Evolutionary conservation across 495 filamentous ascomycete genomes (phyloP), one percentile per base, ranked within the genome.

Genomic region (Talaromyces ruber): DNA sequence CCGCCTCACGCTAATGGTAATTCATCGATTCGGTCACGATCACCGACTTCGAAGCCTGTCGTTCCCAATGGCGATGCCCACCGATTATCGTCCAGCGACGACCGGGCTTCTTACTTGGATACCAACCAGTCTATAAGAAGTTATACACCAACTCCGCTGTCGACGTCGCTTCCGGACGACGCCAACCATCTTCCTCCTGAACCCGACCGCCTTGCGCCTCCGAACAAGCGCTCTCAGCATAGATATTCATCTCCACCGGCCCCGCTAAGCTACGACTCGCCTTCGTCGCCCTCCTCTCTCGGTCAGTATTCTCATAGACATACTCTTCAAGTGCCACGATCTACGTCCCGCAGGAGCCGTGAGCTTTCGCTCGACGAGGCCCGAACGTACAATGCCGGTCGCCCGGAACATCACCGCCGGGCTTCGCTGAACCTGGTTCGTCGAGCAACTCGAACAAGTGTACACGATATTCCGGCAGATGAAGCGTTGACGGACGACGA

Each of bases 401-500:
- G 92, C 0, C 90, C 88, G 0, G 76, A 75, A 8, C 76, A 76
- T 18, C 77, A 83, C 29, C 85, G 93, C 59, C 82, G 94, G 65
- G 86, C 86, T n/a, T 98, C 94, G 25, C 74, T 95, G 61, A 89
- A 81, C 54, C 74, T 98, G 60, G 91, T 82, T 62, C 82, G 94
- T 71, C 85, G 91, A 59, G 82, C 86, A 57, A 97, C 93, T 18
- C 85, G 89, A 62, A 94, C 90, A 5, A 85, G 93, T 57, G 86
- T 93, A 62, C 94, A 91, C 6, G 91, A 97, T 65, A 74, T 86
- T 65, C 85, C 87, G 43, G 76, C 89, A 45, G 94, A 98, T 64
- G 93, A 97, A 65, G 76, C 92, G 61, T 82, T 86, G 6, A 88
- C 87, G 16, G 94, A 98, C 65, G 93, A 92, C 68, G 93, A 99